Conservation (phyloP, 305 asterid genomes). For the Fraxinus sp. region DNA sequence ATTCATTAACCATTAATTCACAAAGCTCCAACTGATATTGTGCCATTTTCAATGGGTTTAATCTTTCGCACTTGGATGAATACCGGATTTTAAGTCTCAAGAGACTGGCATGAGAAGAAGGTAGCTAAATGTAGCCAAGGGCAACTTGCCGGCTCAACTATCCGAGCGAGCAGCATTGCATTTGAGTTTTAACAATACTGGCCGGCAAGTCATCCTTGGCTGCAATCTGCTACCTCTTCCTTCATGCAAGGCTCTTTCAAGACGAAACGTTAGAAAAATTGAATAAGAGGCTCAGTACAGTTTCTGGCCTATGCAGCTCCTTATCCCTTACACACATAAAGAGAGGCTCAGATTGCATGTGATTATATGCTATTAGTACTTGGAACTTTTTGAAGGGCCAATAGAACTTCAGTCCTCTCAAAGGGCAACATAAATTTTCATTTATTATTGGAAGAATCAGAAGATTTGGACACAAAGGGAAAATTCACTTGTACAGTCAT, state of each 20-base stretch:
- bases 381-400: not conserved
- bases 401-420: not conserved
- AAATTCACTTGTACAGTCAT: no score
- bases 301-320: not conserved
- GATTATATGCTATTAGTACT: not conserved
- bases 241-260: slow-evolving; percentile 35
- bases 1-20: not conserved
- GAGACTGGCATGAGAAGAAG: slow-evolving; percentile 43
- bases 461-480: not conserved
- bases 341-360: not conserved
- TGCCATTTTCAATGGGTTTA: not conserved
- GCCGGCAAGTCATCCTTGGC: slow-evolving; percentile 88
- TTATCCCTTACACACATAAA: not conserved
- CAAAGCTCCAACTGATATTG: not conserved
- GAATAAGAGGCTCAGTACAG: not conserved
- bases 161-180: not conserved
- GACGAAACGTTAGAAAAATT: not conserved
- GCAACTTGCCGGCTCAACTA: slow-evolving; percentile 44
- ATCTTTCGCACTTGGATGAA: not conserved
- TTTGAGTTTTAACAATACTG: slow-evolving; percentile 15
- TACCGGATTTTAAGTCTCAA: not conserved
- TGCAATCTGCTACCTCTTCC: slow-evolving; percentile 42
- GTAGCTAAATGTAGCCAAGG: slow-evolving; percentile 51
- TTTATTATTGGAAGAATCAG: not conserved
- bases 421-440: not conserved